A percentile compares a stretch with the other conserved stretches of the same genome.
Evolutionary conservation across 2,329 filamentous ascomycete genomes (phyloP).

Genomic region (Exophiala xenobiotica): DNA sequence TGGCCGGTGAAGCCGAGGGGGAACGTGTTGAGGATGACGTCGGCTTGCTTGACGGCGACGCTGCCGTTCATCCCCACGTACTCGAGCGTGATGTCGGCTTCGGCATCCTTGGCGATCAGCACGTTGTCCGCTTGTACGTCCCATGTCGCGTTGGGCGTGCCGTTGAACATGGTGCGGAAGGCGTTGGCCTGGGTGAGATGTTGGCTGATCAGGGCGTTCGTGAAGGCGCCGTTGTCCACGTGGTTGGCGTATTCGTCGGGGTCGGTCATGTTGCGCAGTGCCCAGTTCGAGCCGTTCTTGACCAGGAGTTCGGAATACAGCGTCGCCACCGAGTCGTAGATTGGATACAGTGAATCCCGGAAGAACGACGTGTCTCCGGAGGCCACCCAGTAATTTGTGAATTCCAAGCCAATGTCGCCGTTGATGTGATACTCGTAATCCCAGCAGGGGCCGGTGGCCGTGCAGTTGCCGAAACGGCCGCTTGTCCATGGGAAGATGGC

Average conservation of each 20-base stretch:
- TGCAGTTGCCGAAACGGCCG: slow-evolving; percentile 67
- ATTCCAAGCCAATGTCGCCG: slow-evolving; percentile 64
- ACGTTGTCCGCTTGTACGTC: slow-evolving; percentile 57
- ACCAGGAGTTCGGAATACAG: slow-evolving; percentile 61
- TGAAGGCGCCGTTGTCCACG: slow-evolving; percentile 67
- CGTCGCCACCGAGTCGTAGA: slow-evolving; percentile 63
- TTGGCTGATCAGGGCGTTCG: slow-evolving; percentile 60
- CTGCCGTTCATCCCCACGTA: slow-evolving; percentile 66
- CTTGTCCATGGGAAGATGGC: slow-evolving; percentile 69
- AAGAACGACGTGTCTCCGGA: slow-evolving; percentile 61
- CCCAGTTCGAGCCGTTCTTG: slow-evolving; percentile 57
- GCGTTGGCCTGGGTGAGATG: slow-evolving; percentile 57
- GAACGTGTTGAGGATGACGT: slow-evolving; percentile 66
- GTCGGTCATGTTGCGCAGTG: slow-evolving; percentile 66
- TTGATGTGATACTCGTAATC: slow-evolving; percentile 73
- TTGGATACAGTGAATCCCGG: slow-evolving; percentile 56
- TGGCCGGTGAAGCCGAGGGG: slow-evolving; percentile 59
- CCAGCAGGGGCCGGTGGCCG: slow-evolving; percentile 62
- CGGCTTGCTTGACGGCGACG: slow-evolving; percentile 67
- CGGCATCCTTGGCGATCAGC: slow-evolving; percentile 52
- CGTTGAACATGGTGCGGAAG: slow-evolving; percentile 57
- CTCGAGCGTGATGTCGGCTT: slow-evolving; percentile 62
- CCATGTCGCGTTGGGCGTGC: slow-evolving; percentile 59
- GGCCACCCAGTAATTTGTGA: slow-evolving; percentile 61
- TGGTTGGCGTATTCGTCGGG: slow-evolving; percentile 70